Conservation (phyloP, 495 filamentous ascomycete genomes). For the Neurospora discreta region DNA sequence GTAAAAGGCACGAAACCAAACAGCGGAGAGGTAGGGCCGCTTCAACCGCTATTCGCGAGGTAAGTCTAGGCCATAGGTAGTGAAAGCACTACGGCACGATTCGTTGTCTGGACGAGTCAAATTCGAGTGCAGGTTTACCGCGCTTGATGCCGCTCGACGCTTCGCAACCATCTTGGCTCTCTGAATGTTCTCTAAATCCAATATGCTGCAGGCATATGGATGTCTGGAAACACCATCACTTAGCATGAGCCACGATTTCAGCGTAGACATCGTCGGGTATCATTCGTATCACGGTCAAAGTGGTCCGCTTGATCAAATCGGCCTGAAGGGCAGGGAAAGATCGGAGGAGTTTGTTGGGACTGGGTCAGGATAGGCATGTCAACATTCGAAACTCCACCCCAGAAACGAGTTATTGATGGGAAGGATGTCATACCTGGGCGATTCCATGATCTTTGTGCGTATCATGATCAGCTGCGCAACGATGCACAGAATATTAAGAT, state of each 20-base stretch:
- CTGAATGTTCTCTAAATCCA: neutral
- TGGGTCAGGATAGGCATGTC: slow-evolving; percentile 23
- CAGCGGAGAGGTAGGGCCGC: neutral
- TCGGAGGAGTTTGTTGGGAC: slow-evolving; percentile 82
- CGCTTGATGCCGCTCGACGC: neutral
- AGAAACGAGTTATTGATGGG: neutral
- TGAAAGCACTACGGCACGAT: neutral
- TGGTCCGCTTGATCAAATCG: slow-evolving; percentile 66
- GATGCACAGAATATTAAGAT: slow-evolving; percentile 92
- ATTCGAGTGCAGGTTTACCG: neutral
- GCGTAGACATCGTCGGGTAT: slow-evolving; percentile 84
- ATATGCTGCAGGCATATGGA: neutral
- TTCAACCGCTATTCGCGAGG: neutral
- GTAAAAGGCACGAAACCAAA: neutral
- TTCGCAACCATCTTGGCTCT: neutral
- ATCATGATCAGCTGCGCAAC: slow-evolving; percentile 91
- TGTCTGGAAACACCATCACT: slow-evolving; percentile 27
- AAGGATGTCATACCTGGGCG: slow-evolving; percentile 54
- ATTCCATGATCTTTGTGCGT: slow-evolving; percentile 68
- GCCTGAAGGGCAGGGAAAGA: slow-evolving; percentile 82
- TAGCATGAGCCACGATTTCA: slow-evolving; percentile 78
- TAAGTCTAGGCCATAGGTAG: neutral
- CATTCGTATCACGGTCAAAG: slow-evolving; percentile 68
- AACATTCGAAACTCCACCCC: neutral
- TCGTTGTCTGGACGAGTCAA: neutral